Conservation (phyloP, 306 rosid genomes). For the Canavalia gladiata region DNA sequence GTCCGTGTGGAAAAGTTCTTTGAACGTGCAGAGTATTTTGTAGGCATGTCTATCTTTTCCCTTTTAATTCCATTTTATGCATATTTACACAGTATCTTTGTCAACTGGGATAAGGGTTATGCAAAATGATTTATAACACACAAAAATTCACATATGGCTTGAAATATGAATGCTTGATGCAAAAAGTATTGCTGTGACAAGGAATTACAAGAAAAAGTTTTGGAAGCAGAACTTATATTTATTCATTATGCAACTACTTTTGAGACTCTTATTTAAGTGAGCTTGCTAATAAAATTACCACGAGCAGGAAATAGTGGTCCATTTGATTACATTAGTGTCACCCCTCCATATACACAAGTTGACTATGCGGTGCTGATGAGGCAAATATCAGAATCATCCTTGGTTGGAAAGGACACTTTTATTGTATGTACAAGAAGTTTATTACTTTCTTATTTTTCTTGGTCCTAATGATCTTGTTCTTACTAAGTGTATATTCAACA, state of each 20-base stretch:
- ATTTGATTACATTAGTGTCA: slow-evolving; percentile 93
- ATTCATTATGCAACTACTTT: neutral
- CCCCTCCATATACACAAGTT: slow-evolving; percentile 92
- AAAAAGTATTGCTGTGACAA: slow-evolving; percentile 18
- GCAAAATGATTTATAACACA: neutral
- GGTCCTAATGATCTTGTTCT: slow-evolving; percentile 30
- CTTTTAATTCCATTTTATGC: slow-evolving; percentile 34
- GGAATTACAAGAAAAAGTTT: neutral
- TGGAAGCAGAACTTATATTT: slow-evolving; percentile 20
- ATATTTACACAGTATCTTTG: neutral
- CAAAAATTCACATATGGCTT: neutral
- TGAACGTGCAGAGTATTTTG: slow-evolving; percentile 77
- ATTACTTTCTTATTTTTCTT: slow-evolving; percentile 33
- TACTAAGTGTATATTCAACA: slow-evolving; percentile 23
- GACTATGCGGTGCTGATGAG: slow-evolving; percentile 80
- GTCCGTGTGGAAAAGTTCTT: slow-evolving; percentile 86
- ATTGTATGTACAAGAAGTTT: slow-evolving; percentile 63
- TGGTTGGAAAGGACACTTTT: slow-evolving; percentile 83
- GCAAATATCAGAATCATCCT: slow-evolving; percentile 77
- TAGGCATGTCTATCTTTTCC: slow-evolving; percentile 59
- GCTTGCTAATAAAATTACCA: neutral
- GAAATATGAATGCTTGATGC: slow-evolving; percentile 16
- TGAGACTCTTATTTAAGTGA: neutral
- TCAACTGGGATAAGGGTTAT: neutral
- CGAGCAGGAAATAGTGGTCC: slow-evolving; percentile 65